Evolutionary conservation across 352 stramenopile species (phyloP).

Genomic region (Phytophthora sojae): DNA sequence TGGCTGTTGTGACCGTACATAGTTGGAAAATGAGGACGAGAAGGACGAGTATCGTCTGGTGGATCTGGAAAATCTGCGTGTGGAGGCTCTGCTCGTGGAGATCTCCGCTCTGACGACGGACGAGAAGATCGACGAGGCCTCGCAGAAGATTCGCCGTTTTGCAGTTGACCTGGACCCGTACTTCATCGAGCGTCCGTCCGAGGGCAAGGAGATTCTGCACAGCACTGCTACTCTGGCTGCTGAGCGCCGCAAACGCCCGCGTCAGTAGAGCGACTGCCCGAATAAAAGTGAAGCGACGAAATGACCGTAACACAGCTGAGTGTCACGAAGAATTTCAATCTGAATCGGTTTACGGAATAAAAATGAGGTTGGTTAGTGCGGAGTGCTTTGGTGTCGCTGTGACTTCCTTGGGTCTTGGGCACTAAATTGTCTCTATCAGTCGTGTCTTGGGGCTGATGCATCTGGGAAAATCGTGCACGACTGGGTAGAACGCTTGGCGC

Average conservation of each 20-base stretch:
- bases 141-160: constrained; percentile 85
- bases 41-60: constrained; percentile 88
- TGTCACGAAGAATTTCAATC: background rate
- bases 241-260: constrained; percentile 79
- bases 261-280: constrained; percentile 38
- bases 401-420: constrained; percentile 9
- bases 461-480: constrained; percentile 2
- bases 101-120: constrained; percentile 86
- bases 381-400: background rate
- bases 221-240: constrained; percentile 82
- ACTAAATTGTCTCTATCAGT: background rate
- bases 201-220: constrained; percentile 87
- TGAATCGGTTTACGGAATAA: constrained; percentile 25
- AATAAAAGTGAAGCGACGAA: background rate
- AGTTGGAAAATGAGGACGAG: constrained; percentile 85
- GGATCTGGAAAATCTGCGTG: constrained; percentile 82
- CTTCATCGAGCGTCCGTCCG: constrained; percentile 84
- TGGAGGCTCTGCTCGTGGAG: constrained; percentile 88
- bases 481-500: background rate
- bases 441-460: background rate
- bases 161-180: constrained; percentile 84
- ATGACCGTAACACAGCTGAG: too few relatives aligned
- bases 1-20: background rate
- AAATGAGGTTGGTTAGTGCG: constrained; percentile 17
- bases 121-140: constrained; percentile 87